phyloP scores from a whole-genome alignment of 148 eudicot genomes.

The Dianthus caryophyllus region DNA sequence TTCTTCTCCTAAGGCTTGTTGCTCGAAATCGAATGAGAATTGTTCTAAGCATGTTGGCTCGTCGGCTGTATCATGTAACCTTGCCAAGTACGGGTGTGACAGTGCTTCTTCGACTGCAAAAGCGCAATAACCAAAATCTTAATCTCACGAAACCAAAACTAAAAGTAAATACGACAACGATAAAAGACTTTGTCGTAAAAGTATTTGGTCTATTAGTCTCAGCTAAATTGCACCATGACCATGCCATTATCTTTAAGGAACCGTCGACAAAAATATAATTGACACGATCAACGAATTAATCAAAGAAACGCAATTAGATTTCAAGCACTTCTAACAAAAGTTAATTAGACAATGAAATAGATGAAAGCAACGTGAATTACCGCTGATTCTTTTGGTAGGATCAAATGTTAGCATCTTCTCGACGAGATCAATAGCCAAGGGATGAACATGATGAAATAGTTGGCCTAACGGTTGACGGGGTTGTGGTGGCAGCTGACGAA shows the following conservation, averaged over 20 bases:
- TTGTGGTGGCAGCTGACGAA: slow-evolving; percentile 57
- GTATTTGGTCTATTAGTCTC: too few species aligned
- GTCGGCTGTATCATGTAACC: slow-evolving; percentile 72
- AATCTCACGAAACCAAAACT: neutral
- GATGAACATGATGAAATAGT: slow-evolving; percentile 69
- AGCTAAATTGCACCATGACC: too few species aligned
- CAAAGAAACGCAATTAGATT: neutral
- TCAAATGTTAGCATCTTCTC: slow-evolving; percentile 85
- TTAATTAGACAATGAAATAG: neutral
- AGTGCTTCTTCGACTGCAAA: slow-evolving; percentile 79
- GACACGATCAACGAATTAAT: neutral
- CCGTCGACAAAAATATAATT: neutral
- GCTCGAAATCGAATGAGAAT: slow-evolving; percentile 86
- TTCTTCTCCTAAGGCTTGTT: slow-evolving; percentile 65
- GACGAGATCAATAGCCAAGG: slow-evolving; percentile 69
- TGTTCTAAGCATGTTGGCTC: slow-evolving; percentile 64
- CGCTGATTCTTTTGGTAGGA: slow-evolving; percentile 75
- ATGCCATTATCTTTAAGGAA: too few species aligned
- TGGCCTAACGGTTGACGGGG: slow-evolving; percentile 55
- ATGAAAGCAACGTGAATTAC: slow-evolving; percentile 27
- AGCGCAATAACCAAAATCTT: neutral
- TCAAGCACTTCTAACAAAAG: neutral
- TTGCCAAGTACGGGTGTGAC: slow-evolving; percentile 75
- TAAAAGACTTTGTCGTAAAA: too few species aligned
- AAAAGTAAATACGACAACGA: neutral